A percentile compares a stretch with the other conserved stretches of the same genome.
Conservation (phyloP, 202 grass and related monocot genomes). For the Elaeis oleifera region DNA sequence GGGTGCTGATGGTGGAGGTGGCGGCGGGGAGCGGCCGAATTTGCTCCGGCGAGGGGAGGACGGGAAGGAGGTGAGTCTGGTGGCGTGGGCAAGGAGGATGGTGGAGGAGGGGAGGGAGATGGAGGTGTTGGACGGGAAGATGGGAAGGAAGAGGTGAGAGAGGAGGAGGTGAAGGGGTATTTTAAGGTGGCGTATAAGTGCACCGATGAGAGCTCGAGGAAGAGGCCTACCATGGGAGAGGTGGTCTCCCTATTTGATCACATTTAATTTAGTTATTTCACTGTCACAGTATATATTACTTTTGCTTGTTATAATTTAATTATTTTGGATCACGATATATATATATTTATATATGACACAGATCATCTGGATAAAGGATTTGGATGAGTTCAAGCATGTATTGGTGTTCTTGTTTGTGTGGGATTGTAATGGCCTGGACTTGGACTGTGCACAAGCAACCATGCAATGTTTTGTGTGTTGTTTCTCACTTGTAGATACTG, state of each 20-base stretch:
- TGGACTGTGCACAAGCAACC: too few species aligned
- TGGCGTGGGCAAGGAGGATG: conserved; percentile 48
- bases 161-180: conserved; percentile 25
- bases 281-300: too few species aligned
- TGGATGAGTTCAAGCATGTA: too few species aligned
- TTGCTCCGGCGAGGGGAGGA: conserved; percentile 36
- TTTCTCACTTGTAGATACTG: too few species aligned
- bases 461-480: too few species aligned
- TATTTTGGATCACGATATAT: too few species aligned
- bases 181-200: conserved; percentile 38
- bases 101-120: conserved; percentile 2
- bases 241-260: conserved; percentile 28
- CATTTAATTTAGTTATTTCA: too few species aligned
- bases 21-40: conserved; percentile 38
- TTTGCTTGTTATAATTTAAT: too few species aligned
- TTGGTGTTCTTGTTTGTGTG: too few species aligned
- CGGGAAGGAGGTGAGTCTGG: conserved; percentile 34
- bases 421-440: too few species aligned
- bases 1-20: conserved; percentile 55
- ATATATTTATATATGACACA: too few species aligned
- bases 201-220: conserved; percentile 8
- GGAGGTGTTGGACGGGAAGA: conserved; percentile 38
- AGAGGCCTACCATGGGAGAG: conserved; percentile 45
- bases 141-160: conserved; percentile 11
- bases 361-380: too few species aligned